phyloP scores from a whole-genome alignment of 805 yeast genomes.

The Starmerella khaoyaiensis region DNA sequence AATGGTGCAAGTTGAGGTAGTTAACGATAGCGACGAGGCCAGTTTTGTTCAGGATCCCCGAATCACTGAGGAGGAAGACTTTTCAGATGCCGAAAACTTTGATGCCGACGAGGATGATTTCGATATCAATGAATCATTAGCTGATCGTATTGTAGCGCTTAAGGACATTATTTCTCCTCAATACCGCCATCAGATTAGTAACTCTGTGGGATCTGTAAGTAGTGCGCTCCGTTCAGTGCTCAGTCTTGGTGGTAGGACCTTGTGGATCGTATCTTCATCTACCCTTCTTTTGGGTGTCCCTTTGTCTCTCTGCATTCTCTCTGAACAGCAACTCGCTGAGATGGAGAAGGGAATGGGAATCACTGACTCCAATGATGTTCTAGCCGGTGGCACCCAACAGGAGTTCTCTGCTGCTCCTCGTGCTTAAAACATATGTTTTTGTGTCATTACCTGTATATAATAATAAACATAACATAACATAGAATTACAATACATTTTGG shows the following conservation, averaged over 20 bases:
- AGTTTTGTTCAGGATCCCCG: constrained; percentile 29
- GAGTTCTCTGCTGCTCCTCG: constrained; percentile 25
- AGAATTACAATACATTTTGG: too few species aligned
- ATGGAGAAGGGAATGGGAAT: constrained; percentile 74
- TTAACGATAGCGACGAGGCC: constrained; percentile 41
- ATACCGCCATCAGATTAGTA: constrained; percentile 46
- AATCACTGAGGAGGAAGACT: constrained; percentile 31
- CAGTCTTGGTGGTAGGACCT: constrained; percentile 53
- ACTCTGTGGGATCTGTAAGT: constrained; percentile 27
- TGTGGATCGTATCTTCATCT: constrained; percentile 80
- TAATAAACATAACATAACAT: too few species aligned
- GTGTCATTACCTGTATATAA: neutral
- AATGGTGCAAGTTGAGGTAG: constrained; percentile 68
- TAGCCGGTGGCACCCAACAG: constrained; percentile 30
- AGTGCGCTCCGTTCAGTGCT: constrained; percentile 35
- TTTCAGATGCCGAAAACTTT: constrained; percentile 29
- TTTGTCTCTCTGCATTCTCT: constrained; percentile 70
- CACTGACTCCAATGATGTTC: constrained; percentile 18
- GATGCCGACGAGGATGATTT: constrained; percentile 51
- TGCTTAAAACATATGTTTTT: constrained; percentile 2
- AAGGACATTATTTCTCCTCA: constrained; percentile 84
- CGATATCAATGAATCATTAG: constrained; percentile 63
- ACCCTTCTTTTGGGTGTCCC: constrained; percentile 86
- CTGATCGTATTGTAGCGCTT: constrained; percentile 80
- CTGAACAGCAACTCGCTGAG: constrained; percentile 88